Evolutionary conservation across 148 eudicot species (phyloP), one percentile per base, ranked within the genome.

Genomic region (Silene latifolia): DNA sequence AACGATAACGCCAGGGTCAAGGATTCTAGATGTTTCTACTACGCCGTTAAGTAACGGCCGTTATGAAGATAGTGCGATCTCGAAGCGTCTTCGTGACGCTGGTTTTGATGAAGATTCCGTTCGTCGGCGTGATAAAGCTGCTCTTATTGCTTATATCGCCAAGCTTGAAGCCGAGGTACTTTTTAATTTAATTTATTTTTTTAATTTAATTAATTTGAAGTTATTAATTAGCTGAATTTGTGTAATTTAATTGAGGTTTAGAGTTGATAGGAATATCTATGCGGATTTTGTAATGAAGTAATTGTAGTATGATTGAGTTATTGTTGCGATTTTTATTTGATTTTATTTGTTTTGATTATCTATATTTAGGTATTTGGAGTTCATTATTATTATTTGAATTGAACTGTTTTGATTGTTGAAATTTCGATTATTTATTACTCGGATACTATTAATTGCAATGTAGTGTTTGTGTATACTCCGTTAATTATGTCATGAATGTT

Each of bases 101-200:
- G 97, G 98, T 0, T 88, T 94, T 46, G 92, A 91, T 69, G 92
- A 94, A 64, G 96, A 90, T 29, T 88, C 96, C 0, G 84, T 94
- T 81, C 91, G 91, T 47, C 89, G 93, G 17, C 82, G 97, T 56
- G 98, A 94, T 80, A 94, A 94, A 65, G 96, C 97, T 24, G 87
- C 98, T 63, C 93, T 94, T 19, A 88, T 91, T 27, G 93, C 96
- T 19, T 90, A 91, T 78, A 94, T 94, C 60, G 90, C 98, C 42
- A 94, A 89, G 56, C 96, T 91, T 46, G 98, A 94, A 89, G 84
- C 92, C 72, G 93, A 94, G 98, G 98, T 93, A 39, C 44, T 39
- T 9, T 24, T 8, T 44, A 25, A 20, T 76, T 51, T 47, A 17
- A 19, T 63, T 66, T 14, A 15, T 19, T 8, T 78, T 69, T n/a